phyloP scores from a whole-genome alignment of 441 rosid species.

The Erysimum cheiri region DNA sequence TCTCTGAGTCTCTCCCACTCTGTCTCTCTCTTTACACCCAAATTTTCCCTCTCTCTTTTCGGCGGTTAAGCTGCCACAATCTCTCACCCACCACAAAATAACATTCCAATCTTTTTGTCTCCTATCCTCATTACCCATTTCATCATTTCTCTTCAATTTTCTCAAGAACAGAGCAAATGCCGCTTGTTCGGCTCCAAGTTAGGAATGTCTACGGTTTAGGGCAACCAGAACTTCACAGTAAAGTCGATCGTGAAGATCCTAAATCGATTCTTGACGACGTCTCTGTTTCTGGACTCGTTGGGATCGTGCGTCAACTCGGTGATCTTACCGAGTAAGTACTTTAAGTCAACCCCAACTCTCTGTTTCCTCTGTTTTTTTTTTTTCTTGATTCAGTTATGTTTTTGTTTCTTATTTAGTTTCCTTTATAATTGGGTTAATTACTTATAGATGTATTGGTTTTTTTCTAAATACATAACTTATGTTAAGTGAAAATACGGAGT shows the following conservation, averaged over 20 bases:
- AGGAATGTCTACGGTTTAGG: slow-evolving; percentile 80
- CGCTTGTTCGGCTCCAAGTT: slow-evolving; percentile 76
- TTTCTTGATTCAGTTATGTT: no score
- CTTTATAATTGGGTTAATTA: neutral
- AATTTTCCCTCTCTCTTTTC: slow-evolving; percentile 41
- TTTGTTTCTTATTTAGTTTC: slow-evolving; percentile 10
- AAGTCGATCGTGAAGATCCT: slow-evolving; percentile 79
- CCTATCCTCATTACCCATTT: slow-evolving; percentile 25
- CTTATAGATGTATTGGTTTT: neutral
- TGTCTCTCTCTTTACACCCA: slow-evolving; percentile 19
- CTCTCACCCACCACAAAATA: slow-evolving; percentile 27
- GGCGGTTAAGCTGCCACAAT: slow-evolving; percentile 44
- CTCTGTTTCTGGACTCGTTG: slow-evolving; percentile 91
- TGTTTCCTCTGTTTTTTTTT: neutral
- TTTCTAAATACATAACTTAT: neutral
- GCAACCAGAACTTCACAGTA: slow-evolving; percentile 78
- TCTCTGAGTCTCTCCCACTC: slow-evolving; percentile 14
- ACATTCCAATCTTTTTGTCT: slow-evolving; percentile 14
- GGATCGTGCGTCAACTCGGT: slow-evolving; percentile 96
- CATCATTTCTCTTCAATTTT: neutral
- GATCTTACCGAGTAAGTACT: slow-evolving; percentile 93
- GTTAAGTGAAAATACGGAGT: no score
- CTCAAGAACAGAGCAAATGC: slow-evolving; percentile 57
- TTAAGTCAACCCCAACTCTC: slow-evolving; percentile 41
- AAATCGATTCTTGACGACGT: slow-evolving; percentile 87